Conservation (phyloP, 768 basidiomycete genomes). For the Mrakia gelida region DNA sequence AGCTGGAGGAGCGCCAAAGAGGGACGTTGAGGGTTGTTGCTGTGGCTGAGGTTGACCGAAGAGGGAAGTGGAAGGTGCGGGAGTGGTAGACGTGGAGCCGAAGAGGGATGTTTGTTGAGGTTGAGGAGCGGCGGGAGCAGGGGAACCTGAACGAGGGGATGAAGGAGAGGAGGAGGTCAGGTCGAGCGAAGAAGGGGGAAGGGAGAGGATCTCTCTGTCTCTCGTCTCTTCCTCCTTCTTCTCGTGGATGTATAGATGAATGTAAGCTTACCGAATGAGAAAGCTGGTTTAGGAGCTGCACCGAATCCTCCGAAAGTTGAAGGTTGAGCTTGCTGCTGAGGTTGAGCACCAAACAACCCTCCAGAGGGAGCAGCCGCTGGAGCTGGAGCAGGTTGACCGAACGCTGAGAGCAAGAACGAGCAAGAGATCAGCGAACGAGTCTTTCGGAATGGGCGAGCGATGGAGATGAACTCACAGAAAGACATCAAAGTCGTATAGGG, state of each 20-base stretch:
- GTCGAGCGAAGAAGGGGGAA: not conserved
- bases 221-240: too few relatives aligned
- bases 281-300: constrained; percentile 6
- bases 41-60: constrained; percentile 32
- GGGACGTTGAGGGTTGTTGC: constrained; percentile 25
- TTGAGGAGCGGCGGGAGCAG: constrained; percentile 9
- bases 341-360: constrained; percentile 16
- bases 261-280: constrained; percentile 2
- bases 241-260: not conserved
- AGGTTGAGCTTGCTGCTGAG: not conserved
- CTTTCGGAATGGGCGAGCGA: not conserved
- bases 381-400: constrained; percentile 14
- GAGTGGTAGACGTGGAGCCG: constrained; percentile 5
- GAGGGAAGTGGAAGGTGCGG: constrained; percentile 23
- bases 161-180: constrained; percentile 3
- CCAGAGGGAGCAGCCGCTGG: not conserved
- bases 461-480: not conserved
- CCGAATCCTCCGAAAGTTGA: constrained; percentile 26
- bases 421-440: too few relatives aligned
- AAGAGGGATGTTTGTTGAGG: constrained; percentile 25
- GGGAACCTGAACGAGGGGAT: constrained; percentile 10
- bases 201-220: too few relatives aligned
- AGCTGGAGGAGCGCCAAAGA: constrained; percentile 16
- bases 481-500: not conserved
- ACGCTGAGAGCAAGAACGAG: not conserved